phyloP scores from a whole-genome alignment of 2,329 filamentous ascomycete species.

The Colletotrichum paranaense region DNA sequence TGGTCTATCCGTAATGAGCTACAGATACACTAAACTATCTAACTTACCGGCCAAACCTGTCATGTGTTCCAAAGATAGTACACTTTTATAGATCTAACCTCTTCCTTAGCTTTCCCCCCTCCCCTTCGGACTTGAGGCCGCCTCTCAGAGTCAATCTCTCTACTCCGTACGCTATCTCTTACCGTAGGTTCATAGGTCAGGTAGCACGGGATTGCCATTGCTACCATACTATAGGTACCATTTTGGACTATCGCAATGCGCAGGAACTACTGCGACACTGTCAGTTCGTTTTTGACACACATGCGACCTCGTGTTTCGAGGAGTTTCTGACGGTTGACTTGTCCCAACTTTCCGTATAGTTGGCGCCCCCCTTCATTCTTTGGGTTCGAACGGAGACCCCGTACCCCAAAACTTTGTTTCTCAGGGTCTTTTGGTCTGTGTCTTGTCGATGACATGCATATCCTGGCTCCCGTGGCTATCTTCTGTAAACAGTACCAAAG shows the following conservation, averaged over 20 bases:
- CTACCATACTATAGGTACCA: neutral
- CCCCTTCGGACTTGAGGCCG: too few species aligned
- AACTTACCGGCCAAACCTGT: neutral
- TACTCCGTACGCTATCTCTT: neutral
- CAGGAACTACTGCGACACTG: neutral
- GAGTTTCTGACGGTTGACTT: neutral
- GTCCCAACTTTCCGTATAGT: neutral
- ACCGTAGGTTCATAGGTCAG: neutral
- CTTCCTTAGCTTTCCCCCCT: neutral
- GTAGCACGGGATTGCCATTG: neutral
- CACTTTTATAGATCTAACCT: neutral
- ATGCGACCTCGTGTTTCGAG: neutral
- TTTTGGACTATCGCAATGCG: neutral
- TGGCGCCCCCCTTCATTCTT: neutral
- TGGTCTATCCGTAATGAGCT: neutral
- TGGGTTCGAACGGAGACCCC: neutral
- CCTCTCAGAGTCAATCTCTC: neutral
- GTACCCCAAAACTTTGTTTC: neutral
- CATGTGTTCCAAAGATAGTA: constrained; percentile 20
- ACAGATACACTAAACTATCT: neutral
- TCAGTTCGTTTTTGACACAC: constrained; percentile 3
- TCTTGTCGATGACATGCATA: neutral
- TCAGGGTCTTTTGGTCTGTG: neutral
- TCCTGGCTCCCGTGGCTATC: neutral
- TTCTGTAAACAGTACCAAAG: neutral